phyloP scores from a whole-genome alignment of 2,329 filamentous ascomycete species.

The Trichoderma brevicompactum region DNA sequence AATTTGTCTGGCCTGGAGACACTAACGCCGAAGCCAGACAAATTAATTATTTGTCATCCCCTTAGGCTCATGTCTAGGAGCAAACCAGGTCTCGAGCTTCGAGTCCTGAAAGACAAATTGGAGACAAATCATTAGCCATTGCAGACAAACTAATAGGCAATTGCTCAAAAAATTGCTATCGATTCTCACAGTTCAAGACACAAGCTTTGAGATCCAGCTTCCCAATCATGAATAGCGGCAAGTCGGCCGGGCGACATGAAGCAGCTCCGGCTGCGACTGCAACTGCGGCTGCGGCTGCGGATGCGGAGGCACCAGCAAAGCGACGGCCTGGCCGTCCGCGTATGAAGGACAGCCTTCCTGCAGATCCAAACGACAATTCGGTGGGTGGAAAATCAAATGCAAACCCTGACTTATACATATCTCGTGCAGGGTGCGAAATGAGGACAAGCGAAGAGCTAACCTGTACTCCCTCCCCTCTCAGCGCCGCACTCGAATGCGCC shows the following conservation, averaged over 20 bases:
- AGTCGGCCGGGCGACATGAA: background rate
- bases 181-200: background rate
- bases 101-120: background rate
- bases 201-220: background rate
- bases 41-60: conserved; percentile 22
- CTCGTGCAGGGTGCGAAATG: background rate
- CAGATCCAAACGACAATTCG: conserved; percentile 23
- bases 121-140: conserved; percentile 12
- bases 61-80: background rate
- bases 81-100: background rate
- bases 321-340: conserved; percentile 26
- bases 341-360: conserved; percentile 22
- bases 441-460: background rate
- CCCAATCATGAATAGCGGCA: background rate
- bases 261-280: background rate
- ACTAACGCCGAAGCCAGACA: background rate
- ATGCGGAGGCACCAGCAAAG: background rate
- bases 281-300: background rate
- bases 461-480: background rate
- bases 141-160: conserved; percentile 10
- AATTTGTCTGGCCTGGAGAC: conserved; percentile 13
- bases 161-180: background rate
- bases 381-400: conserved; percentile 1
- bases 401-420: background rate
- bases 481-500: conserved; percentile 20